Base-by-base conservation (phyloP, 2,329 filamentous ascomycete species). In the Blumeriella jaapii region DNA sequence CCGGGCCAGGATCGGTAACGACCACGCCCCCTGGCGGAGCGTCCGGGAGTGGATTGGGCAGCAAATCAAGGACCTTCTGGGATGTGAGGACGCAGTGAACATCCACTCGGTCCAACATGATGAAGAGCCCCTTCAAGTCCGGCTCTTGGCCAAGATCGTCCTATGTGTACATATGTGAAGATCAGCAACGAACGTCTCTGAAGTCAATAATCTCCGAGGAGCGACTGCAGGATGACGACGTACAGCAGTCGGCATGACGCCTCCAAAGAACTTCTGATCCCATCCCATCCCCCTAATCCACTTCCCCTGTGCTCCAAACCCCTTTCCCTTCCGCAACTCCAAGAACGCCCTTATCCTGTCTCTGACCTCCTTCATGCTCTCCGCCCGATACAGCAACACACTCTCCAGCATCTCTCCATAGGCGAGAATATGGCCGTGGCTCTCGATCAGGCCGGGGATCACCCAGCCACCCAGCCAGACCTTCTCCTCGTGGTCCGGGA, bases 21-120 rank as follows among this genome's bases (percentile, higher is more conserved):
- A 81, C 67, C 40, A 80, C 74, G 2, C 78, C 78, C 8, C 77
- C 78, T 1, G 74, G 72, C 2, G 76, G 53, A 2, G 65, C 60
- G 16, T 68, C 52, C 26, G 58, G 60, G 1, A 62, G 38, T 1
- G 62, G 60, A 1, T 59, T 47, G 0, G 75, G 69, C 5, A 83
- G 64, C 2, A 82, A 62, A 30, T 67, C 58, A 2, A 82, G 62
- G 2, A 82, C 71, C 12, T 74, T 64, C 16, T 71, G 61, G 0
- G 77, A 82, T 2, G 81, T 75, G 72, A 76, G 80, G 17, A 73
- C 65, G 54, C 78, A 83, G 53, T 82, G 78, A 3, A 75, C 72
- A 46, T 82, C 78, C 6, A 80, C 70, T 10, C 78, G 68, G 49
- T 81, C 75, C 3, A 82, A 64, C 73, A 82, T 79, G 39, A 82